These are phyloP conservation scores for Leishmania tarentolae DNA, from an alignment of 208 protist genomes.

Conservation along the genomic window DNA sequence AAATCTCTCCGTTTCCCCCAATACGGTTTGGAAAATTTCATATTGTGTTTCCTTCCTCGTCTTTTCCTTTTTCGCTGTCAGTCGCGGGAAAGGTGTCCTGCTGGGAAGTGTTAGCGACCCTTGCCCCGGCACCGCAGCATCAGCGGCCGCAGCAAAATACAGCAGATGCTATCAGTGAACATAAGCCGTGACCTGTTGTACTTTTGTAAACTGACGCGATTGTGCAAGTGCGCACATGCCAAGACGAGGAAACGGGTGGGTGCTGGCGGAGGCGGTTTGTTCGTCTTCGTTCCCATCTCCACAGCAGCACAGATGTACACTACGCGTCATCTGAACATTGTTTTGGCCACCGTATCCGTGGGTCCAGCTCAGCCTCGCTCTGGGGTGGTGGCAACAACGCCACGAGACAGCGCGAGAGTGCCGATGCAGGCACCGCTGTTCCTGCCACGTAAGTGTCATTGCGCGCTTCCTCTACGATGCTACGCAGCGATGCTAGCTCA, in stretches of 20 bases:
- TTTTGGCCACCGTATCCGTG: neutral
- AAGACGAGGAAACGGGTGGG: neutral
- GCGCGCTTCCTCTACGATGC: slow-evolving; percentile 10
- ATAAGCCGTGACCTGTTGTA: too few relatives aligned
- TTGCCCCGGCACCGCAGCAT: neutral
- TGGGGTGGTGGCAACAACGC: neutral
- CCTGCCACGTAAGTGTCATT: neutral
- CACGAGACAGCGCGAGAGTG: slow-evolving; percentile 6
- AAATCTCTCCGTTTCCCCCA: neutral
- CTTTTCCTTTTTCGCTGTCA: neutral
- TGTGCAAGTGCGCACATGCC: neutral
- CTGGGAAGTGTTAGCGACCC: neutral
- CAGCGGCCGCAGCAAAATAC: neutral
- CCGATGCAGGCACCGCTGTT: neutral
- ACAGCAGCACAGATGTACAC: neutral
- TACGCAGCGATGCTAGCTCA: slow-evolving; percentile 52
- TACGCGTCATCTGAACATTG: neutral
- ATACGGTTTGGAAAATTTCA: neutral
- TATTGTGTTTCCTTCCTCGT: neutral
- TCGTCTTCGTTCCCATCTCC: neutral
- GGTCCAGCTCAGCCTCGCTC: neutral
- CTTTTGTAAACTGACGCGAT: too few relatives aligned
- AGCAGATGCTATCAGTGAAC: neutral
- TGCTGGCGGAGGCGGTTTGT: neutral
- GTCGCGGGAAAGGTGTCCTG: neutral